Conservation (phyloP, 768 basidiomycete genomes). For the Mrakia hoshinonis region DNA sequence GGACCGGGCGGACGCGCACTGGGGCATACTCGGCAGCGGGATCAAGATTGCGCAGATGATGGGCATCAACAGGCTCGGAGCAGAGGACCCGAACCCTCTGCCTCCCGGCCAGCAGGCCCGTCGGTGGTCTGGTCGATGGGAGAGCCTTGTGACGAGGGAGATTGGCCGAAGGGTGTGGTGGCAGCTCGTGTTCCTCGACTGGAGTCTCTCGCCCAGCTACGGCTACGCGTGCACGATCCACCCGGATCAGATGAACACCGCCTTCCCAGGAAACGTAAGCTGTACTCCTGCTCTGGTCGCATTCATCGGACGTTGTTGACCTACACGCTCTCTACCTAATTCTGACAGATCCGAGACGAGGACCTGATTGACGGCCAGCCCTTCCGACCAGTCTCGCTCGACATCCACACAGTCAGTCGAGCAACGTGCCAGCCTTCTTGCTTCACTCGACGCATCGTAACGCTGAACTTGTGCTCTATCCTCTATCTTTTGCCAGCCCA, state of each 20-base stretch:
- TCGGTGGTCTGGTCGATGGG: slow-evolving; percentile 41
- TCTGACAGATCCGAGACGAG: slow-evolving; percentile 37
- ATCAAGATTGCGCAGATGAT: slow-evolving; percentile 43
- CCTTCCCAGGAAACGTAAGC: slow-evolving; percentile 38
- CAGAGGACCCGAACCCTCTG: slow-evolving; percentile 34
- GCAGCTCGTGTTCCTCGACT: slow-evolving; percentile 42
- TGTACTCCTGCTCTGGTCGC: background rate
- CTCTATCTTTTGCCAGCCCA: slow-evolving; percentile 21
- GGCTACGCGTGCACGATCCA: slow-evolving; percentile 33
- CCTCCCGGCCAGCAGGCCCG: slow-evolving; percentile 33
- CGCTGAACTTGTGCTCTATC: no score
- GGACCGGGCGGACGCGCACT: slow-evolving; percentile 41
- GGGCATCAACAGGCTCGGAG: slow-evolving; percentile 40
- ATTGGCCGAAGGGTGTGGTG: slow-evolving; percentile 41
- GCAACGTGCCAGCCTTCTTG: no score
- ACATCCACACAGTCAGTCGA: slow-evolving; percentile 19
- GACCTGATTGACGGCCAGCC: slow-evolving; percentile 37
- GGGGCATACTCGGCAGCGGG: slow-evolving; percentile 40
- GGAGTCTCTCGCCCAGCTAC: slow-evolving; percentile 40
- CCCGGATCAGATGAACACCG: slow-evolving; percentile 43
- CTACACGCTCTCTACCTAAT: background rate
- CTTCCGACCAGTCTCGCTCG: slow-evolving; percentile 13
- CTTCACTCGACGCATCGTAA: no score
- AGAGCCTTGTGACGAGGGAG: slow-evolving; percentile 40
- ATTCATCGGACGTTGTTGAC: background rate